phyloP scores from a whole-genome alignment of 164 flowering plant species.

The Sextonia rubra region DNA sequence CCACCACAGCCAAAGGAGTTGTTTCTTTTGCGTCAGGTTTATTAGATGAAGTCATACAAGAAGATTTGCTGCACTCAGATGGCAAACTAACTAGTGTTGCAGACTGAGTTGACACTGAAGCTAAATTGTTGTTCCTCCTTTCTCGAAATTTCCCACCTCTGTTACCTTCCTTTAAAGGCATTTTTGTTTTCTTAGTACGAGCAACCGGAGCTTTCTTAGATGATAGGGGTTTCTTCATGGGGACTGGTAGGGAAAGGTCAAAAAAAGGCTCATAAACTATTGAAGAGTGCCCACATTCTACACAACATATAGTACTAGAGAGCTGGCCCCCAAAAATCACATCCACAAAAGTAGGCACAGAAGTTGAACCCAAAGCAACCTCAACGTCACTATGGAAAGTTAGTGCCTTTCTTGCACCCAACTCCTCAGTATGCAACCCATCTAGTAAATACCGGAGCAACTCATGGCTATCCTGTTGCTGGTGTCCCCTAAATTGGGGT shows the following conservation, averaged over 20 bases:
- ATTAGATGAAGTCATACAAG: slow-evolving; percentile 10
- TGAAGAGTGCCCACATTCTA: slow-evolving; percentile 81
- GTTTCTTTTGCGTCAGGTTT: neutral
- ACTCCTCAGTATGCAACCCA: slow-evolving; percentile 67
- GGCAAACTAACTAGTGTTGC: slow-evolving; percentile 15
- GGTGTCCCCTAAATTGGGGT: slow-evolving; percentile 89
- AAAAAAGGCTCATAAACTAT: slow-evolving; percentile 82
- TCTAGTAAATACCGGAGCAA: slow-evolving; percentile 86
- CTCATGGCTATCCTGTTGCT: slow-evolving; percentile 97
- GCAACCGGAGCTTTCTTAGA: slow-evolving; percentile 36
- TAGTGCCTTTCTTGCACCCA: slow-evolving; percentile 31
- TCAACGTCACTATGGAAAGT: slow-evolving; percentile 27
- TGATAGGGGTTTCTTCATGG: slow-evolving; percentile 61
- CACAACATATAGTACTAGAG: slow-evolving; percentile 79
- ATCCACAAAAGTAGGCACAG: slow-evolving; percentile 56
- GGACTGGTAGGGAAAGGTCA: slow-evolving; percentile 88
- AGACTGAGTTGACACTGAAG: slow-evolving; percentile 15
- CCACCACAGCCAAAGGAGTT: slow-evolving; percentile 4
- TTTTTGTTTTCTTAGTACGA: slow-evolving; percentile 53
- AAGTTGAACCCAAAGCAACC: slow-evolving; percentile 12
- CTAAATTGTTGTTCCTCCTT: slow-evolving; percentile 32
- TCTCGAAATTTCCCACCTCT: slow-evolving; percentile 41
- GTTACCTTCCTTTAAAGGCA: slow-evolving; percentile 39
- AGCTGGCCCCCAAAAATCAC: slow-evolving; percentile 75
- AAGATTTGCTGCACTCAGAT: slow-evolving; percentile 26